These are phyloP conservation scores for Melocanna baccifera DNA, from an alignment of 176 grass and related monocot genomes.

Conservation along the genomic window DNA sequence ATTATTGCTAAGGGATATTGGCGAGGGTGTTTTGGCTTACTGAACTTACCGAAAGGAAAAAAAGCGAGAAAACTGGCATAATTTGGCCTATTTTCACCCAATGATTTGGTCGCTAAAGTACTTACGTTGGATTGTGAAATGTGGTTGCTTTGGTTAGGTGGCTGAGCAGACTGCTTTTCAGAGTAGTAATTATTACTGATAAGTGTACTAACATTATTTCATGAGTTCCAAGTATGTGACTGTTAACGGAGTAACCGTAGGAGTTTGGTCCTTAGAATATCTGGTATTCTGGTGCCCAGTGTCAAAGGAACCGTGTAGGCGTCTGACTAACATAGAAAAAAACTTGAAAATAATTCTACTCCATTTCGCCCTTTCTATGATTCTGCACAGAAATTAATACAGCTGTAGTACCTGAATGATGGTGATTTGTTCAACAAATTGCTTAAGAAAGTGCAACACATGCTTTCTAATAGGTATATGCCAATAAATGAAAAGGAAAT, in stretches of 20 bases:
- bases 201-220: not conserved
- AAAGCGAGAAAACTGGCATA: not conserved
- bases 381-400: not conserved
- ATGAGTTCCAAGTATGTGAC: not conserved
- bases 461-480: not conserved
- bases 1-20: not conserved
- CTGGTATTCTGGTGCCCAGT: not conserved
- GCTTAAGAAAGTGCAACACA: not conserved
- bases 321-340: not conserved
- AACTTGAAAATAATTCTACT: not conserved
- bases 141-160: not conserved
- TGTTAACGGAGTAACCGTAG: not conserved
- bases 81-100: not conserved
- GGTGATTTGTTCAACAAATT: not conserved
- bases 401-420: not conserved
- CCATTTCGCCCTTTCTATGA: not conserved
- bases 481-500: not conserved
- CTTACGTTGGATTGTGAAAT: not conserved
- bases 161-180: not conserved
- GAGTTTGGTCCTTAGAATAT: not conserved
- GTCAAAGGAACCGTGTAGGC: not conserved
- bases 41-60: not conserved
- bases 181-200: not conserved
- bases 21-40: not conserved
- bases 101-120: not conserved